These are phyloP conservation scores for Ophiostoma piceae DNA, from an alignment of 2,329 filamentous ascomycete genomes.

Conservation along the genomic window DNA sequence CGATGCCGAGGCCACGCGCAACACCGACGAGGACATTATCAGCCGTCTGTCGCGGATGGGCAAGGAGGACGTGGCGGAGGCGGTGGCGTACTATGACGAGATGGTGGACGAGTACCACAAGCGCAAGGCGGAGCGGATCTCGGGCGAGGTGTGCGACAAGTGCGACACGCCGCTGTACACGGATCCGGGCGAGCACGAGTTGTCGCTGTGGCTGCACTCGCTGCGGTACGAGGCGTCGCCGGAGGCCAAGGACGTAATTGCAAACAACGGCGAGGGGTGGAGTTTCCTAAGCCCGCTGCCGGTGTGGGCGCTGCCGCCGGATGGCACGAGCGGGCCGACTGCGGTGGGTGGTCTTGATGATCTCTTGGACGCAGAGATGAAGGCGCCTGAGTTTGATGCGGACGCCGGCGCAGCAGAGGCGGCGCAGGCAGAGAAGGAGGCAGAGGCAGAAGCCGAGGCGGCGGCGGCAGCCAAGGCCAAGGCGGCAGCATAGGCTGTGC, in stretches of 20 bases:
- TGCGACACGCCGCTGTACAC: constrained; percentile 89
- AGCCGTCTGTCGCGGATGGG: constrained; percentile 82
- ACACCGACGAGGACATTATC: constrained; percentile 86
- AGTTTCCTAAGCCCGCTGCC: constrained; percentile 81
- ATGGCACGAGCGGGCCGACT: constrained; percentile 64
- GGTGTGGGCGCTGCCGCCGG: constrained; percentile 77
- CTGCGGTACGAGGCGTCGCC: constrained; percentile 79
- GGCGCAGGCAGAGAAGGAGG: constrained; percentile 13
- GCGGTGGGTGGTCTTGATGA: constrained; percentile 59
- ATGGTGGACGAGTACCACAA: constrained; percentile 89
- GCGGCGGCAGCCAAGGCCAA: constrained; percentile 5
- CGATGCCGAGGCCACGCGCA: constrained; percentile 59
- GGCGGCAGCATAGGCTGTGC: neutral
- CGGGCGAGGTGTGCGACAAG: constrained; percentile 71
- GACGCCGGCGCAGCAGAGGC: constrained; percentile 10
- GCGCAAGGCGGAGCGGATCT: constrained; percentile 87
- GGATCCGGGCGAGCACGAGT: constrained; percentile 82
- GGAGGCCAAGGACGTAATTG: constrained; percentile 43
- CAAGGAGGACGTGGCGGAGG: constrained; percentile 85
- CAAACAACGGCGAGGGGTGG: constrained; percentile 47
- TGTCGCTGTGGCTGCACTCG: constrained; percentile 91
- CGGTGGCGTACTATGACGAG: constrained; percentile 87
- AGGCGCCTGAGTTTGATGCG: constrained; percentile 29
- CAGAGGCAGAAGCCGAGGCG: constrained; percentile 13
- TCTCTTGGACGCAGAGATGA: constrained; percentile 48